These are phyloP conservation scores for Fragaria nilgerrensis DNA, from an alignment of 306 rosid species.

Conservation along the genomic window DNA sequence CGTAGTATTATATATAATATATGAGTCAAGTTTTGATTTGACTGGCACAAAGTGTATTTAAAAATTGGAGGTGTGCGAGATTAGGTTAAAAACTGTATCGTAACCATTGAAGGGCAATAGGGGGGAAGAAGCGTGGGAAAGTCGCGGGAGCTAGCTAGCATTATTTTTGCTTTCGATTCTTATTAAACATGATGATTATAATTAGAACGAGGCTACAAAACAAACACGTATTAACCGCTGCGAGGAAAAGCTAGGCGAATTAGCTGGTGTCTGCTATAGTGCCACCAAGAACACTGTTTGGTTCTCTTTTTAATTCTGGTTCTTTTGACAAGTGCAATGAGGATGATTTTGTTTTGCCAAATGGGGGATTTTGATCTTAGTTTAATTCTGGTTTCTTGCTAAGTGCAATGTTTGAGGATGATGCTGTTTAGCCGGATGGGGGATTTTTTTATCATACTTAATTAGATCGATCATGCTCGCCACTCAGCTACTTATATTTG, in stretches of 20 bases:
- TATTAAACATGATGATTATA: background rate
- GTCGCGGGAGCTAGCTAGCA: constrained; percentile 33
- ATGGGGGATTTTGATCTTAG: background rate
- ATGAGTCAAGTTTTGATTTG: background rate
- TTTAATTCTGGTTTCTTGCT: background rate
- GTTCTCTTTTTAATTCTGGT: background rate
- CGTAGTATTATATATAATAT: background rate
- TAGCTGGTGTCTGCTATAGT: background rate
- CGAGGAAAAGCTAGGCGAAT: background rate
- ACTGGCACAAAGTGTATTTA: background rate
- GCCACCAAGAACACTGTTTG: background rate
- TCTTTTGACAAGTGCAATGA: background rate
- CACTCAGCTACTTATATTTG: background rate
- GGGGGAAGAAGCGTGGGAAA: constrained; percentile 57
- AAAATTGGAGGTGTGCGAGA: background rate
- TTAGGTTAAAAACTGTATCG: background rate
- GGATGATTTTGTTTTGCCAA: background rate
- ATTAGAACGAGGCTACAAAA: constrained; percentile 21
- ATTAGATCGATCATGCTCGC: background rate
- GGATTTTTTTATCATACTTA: background rate
- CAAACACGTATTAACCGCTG: constrained; percentile 31
- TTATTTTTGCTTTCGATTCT: background rate
- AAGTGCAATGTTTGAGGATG: background rate
- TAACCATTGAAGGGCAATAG: background rate
- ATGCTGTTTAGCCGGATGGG: background rate